These are phyloP conservation scores for Oropetium thomaeum DNA, from an alignment of 176 grass and related monocot species.

Conservation along the genomic window DNA sequence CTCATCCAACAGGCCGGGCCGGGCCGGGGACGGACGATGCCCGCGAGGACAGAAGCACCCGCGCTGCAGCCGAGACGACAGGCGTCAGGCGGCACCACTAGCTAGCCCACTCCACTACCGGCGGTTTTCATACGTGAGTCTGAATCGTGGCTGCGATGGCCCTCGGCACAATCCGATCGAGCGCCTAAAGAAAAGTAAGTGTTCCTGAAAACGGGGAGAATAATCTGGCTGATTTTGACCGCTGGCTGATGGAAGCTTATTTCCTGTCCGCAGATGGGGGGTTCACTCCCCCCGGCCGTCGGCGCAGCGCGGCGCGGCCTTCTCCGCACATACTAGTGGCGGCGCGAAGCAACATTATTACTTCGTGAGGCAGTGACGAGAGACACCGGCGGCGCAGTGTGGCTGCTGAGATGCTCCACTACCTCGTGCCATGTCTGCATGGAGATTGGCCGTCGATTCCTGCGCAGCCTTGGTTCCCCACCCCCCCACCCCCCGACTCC, in stretches of 20 bases:
- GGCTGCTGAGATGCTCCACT: constrained; percentile 44
- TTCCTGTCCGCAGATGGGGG: not conserved
- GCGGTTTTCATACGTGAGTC: too few relatives aligned
- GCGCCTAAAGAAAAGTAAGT: not conserved
- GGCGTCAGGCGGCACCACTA: not conserved
- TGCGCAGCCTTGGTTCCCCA: not conserved
- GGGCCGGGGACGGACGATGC: too few relatives aligned
- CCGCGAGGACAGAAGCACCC: too few relatives aligned
- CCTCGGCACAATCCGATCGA: not conserved
- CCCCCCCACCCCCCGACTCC: too few relatives aligned
- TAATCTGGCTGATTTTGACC: constrained; percentile 23
- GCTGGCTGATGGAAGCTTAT: constrained; percentile 23
- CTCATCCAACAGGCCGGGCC: constrained; percentile 8
- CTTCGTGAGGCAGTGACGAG: too few relatives aligned
- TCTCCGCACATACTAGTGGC: too few relatives aligned
- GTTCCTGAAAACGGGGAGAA: constrained; percentile 18
- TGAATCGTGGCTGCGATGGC: not conserved
- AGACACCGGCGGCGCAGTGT: too few relatives aligned
- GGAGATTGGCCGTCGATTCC: not conserved
- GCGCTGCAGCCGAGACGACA: too few relatives aligned
- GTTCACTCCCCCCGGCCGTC: not conserved
- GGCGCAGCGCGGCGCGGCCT: too few relatives aligned
- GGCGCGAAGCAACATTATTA: too few relatives aligned
- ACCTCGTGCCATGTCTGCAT: constrained; percentile 33
- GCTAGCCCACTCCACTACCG: not conserved